Base-by-base conservation (phyloP, 2,329 filamentous ascomycete genomes). In the Pestalotiopsis sp. region DNA sequence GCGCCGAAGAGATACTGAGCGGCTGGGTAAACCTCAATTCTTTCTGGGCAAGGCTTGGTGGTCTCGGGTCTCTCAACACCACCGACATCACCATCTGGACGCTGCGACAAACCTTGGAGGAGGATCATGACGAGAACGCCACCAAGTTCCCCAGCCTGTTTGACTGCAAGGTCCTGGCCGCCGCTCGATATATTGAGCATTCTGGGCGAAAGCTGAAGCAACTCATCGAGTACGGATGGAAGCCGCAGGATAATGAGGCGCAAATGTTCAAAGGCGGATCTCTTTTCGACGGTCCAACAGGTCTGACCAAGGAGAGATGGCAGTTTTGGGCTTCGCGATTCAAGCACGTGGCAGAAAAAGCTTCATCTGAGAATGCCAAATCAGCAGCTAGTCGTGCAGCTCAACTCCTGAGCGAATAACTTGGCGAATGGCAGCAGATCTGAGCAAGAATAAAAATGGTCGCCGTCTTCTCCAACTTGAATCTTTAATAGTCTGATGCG, bases 181-280 rank as follows among this genome's bases (percentile, higher is more conserved):
- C 76, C 4, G 74, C 76, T 3, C 67, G 75, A 69, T 75, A 76
- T 67, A 72, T 78, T 66, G 76, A 77, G 61, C 75, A 75, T 61
- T 71, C 72, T 1, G 76, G 77, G 17, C 72, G 73, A 2, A 67
- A 75, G 11, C 63, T 77, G 4, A 68, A 72, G 12, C 70, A 73
- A 58, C 23, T 64, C 11, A 38, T 78, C 4, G 67, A 65, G 5
- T 62, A 72, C 2, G 61, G 70, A 7, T 73, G 73, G n/a, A 59
- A 66, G 41, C 71, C 75, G 7, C 70, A 69, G 66, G 73, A 74
- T 7, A 63, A 67, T 20, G 45, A 69, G 36, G 61, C 69, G 66
- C 69, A 75, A n/a, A 7, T 73, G 25, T 65, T 73, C 36, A 65
- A 59, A 11, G 74, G 71, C 4, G 77, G 77, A 2, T 25, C 68